Percentiles rank a stretch among this genome's conserved stretches.
Conservation (phyloP, 208 protist species). For the Trypanosoma scelopori region DNA sequence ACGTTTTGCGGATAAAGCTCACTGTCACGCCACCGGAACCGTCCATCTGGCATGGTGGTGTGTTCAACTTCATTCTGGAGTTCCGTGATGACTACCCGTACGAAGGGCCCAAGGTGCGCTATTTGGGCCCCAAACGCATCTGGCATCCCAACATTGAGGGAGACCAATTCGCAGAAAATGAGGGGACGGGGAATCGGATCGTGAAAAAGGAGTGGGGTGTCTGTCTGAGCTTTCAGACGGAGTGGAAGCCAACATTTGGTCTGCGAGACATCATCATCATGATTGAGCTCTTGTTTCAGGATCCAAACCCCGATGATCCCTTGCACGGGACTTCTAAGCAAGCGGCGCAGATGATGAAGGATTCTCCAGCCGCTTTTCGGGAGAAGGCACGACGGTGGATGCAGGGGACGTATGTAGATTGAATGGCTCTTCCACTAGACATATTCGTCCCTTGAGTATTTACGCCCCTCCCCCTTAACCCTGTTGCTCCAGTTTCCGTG, state of each 20-base stretch:
- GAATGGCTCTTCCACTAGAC: neutral
- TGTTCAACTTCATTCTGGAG: conserved; percentile 66
- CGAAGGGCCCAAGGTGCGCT: conserved; percentile 77
- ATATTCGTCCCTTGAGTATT: neutral
- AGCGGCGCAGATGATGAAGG: conserved; percentile 67
- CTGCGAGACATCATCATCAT: conserved; percentile 74
- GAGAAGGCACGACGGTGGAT: conserved; percentile 65
- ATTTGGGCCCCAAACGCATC: conserved; percentile 65
- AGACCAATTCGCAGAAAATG: conserved; percentile 39
- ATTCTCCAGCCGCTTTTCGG: conserved; percentile 48
- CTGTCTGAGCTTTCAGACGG: conserved; percentile 80
- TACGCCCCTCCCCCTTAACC: neutral
- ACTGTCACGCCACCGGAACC: conserved; percentile 33
- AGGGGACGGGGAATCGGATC: neutral
- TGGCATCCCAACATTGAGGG: conserved; percentile 92
- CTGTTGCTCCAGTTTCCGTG: neutral
- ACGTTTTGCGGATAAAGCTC: conserved; percentile 55
- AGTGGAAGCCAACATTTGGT: conserved; percentile 75
- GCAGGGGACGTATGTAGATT: conserved; percentile 46
- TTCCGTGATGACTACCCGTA: conserved; percentile 80
- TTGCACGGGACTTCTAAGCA: conserved; percentile 65
- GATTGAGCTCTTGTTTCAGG: conserved; percentile 77
- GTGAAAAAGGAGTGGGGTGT: conserved; percentile 57
- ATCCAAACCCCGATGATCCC: conserved; percentile 81
- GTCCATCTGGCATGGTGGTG: conserved; percentile 68